Conservation (phyloP, 139 green algal genomes). For the Volvox reticuliferus region DNA sequence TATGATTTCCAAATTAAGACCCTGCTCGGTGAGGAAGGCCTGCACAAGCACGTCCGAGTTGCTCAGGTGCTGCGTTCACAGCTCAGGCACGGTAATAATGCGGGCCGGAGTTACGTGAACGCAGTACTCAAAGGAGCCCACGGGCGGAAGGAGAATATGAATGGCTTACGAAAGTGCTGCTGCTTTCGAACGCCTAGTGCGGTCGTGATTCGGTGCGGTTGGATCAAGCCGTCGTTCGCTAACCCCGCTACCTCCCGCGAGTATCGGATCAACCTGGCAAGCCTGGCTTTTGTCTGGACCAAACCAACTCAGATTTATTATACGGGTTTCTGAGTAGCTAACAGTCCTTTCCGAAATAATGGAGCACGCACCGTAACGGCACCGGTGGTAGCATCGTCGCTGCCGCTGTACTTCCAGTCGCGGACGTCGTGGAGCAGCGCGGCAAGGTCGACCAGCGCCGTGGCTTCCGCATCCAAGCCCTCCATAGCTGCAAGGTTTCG, state of each 20-base stretch:
- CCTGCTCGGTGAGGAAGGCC: constrained; percentile 53
- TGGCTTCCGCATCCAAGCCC: constrained; percentile 24
- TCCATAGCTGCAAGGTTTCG: constrained; percentile 43
- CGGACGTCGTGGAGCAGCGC: constrained; percentile 78
- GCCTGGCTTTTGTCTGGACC: neutral
- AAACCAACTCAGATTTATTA: neutral
- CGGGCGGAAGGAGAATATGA: neutral
- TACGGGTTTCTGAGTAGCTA: neutral
- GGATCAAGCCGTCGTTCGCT: neutral
- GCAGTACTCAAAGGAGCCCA: constrained; percentile 1
- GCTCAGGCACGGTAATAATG: too few relatives aligned
- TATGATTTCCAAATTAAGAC: constrained; percentile 1
- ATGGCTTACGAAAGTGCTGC: neutral
- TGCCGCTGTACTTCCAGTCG: constrained; percentile 74
- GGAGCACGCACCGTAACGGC: constrained; percentile 39
- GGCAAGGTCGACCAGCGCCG: constrained; percentile 68
- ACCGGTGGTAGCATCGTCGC: neutral
- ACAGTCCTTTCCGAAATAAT: neutral
- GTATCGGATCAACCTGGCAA: neutral
- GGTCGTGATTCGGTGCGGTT: neutral
- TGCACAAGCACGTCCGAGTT: constrained; percentile 6
- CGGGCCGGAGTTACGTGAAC: too few relatives aligned
- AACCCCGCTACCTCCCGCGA: neutral
- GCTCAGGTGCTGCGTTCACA: too few relatives aligned
- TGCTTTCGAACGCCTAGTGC: neutral